Conservation (phyloP, 2,329 filamentous ascomycete species). For the Ophiosphaerella narmari region DNA sequence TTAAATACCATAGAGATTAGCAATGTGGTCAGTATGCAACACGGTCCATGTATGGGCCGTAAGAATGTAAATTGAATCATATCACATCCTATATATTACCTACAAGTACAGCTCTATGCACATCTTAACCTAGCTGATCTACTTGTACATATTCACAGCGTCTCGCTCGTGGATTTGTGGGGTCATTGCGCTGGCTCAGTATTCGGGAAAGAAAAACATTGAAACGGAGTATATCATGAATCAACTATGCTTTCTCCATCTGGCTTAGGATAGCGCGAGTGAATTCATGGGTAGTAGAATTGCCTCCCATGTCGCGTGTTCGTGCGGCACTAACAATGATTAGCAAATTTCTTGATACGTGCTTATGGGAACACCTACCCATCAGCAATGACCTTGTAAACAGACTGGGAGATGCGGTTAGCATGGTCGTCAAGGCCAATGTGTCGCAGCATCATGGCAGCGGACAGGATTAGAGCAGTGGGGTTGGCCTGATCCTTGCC, state of each 20-base stretch:
- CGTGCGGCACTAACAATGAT: slow-evolving; percentile 70
- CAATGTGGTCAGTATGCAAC: neutral
- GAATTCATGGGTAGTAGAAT: slow-evolving; percentile 89
- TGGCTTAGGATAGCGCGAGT: slow-evolving; percentile 91
- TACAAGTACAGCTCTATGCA: slow-evolving; percentile 49
- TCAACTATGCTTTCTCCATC: slow-evolving; percentile 70
- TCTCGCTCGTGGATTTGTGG: slow-evolving; percentile 6
- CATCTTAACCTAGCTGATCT: slow-evolving; percentile 27
- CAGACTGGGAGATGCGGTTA: slow-evolving; percentile 93
- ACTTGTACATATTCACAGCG: slow-evolving; percentile 39
- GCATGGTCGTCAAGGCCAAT: slow-evolving; percentile 97
- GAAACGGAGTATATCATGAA: slow-evolving; percentile 14
- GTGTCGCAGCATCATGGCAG: slow-evolving; percentile 96
- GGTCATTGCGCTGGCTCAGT: slow-evolving; percentile 18
- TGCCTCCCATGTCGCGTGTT: slow-evolving; percentile 95
- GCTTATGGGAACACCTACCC: slow-evolving; percentile 64
- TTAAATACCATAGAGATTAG: neutral
- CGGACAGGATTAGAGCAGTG: slow-evolving; percentile 90
- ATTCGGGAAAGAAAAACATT: slow-evolving; percentile 18
- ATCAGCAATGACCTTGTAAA: slow-evolving; percentile 82
- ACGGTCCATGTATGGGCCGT: slow-evolving; percentile 16
- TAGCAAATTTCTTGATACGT: slow-evolving; percentile 22
- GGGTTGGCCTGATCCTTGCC: slow-evolving; percentile 99
- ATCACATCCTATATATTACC: slow-evolving; percentile 47
- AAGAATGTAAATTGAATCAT: slow-evolving; percentile 43